Evolutionary conservation across 352 stramenopile genomes (phyloP).

Genomic region (Aphanomyces astaci): DNA sequence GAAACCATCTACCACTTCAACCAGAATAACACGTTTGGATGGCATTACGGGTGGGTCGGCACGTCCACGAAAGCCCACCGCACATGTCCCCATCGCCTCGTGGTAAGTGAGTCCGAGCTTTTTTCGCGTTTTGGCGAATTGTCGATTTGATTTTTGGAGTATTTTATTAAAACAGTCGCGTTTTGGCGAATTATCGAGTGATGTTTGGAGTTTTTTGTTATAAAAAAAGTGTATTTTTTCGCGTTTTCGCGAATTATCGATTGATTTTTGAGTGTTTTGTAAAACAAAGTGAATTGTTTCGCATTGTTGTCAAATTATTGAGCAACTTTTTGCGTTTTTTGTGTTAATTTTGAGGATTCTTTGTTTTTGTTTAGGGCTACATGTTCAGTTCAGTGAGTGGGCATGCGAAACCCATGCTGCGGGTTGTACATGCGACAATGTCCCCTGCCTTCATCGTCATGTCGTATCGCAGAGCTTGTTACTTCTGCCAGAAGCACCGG

Average conservation of each 20-base stretch:
- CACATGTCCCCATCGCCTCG: slow-evolving; percentile 2
- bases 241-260: too few relatives aligned
- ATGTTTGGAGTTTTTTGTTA: too few relatives aligned
- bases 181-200: too few relatives aligned
- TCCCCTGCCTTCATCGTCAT: slow-evolving; percentile 18
- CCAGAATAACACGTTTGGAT: slow-evolving; percentile 14
- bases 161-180: too few relatives aligned
- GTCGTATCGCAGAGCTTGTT: slow-evolving; percentile 16
- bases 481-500: slow-evolving; percentile 16
- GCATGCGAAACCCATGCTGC: background rate
- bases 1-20: slow-evolving; percentile 17
- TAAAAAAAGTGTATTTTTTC: too few relatives aligned
- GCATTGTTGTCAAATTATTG: too few relatives aligned
- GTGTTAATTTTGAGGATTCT: background rate
- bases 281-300: too few relatives aligned
- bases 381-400: background rate
- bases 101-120: too few relatives aligned
- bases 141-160: too few relatives aligned
- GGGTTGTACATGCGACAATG: background rate
- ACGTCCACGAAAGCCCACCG: slow-evolving; percentile 20
- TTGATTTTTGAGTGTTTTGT: too few relatives aligned
- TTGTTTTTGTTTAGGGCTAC: background rate
- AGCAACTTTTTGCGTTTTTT: too few relatives aligned
- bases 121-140: too few relatives aligned
- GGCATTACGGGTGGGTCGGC: slow-evolving; percentile 21